Percentiles rank a stretch among this genome's conserved stretches.
phyloP scores from a whole-genome alignment of 371 early-diverging fungal genomes.

The Actinomucor elegans region DNA sequence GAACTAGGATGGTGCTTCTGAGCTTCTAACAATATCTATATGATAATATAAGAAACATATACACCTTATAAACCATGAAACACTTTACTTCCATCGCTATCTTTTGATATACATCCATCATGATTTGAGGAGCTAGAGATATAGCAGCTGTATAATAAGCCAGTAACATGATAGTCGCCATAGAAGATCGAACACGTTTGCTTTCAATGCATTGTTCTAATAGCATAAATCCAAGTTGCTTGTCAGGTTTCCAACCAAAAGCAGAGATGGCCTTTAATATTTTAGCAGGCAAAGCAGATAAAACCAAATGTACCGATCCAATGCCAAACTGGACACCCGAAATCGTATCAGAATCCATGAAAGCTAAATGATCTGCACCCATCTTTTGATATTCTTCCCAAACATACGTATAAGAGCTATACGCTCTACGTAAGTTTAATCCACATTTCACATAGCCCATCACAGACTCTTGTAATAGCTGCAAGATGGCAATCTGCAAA shows the following conservation, averaged over 20 bases:
- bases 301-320: conserved; percentile 61
- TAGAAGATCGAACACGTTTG: conserved; percentile 56
- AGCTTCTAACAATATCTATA: conserved; percentile 50
- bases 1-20: conserved; percentile 56
- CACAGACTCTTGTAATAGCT: conserved; percentile 58
- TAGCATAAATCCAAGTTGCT: conserved; percentile 55
- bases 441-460: conserved; percentile 65
- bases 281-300: conserved; percentile 61
- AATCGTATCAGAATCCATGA: conserved; percentile 47
- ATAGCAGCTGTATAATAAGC: conserved; percentile 39
- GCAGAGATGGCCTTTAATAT: conserved; percentile 53
- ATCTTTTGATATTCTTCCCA: conserved; percentile 50
- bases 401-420: conserved; percentile 43
- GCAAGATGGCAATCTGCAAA: conserved; percentile 55
- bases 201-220: conserved; percentile 49
- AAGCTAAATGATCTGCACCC: conserved; percentile 33
- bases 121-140: conserved; percentile 44
- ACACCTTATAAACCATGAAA: background rate
- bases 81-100: conserved; percentile 46
- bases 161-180: conserved; percentile 57
- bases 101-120: conserved; percentile 34
- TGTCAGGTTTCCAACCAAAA: conserved; percentile 63
- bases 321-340: conserved; percentile 54
- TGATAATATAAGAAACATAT: conserved; percentile 5
- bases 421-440: conserved; percentile 44